Percentiles rank a stretch among this genome's conserved stretches.
Evolutionary conservation across 1,284 basidiomycete genomes (phyloP).

Genomic region (Vanrija humicola): DNA sequence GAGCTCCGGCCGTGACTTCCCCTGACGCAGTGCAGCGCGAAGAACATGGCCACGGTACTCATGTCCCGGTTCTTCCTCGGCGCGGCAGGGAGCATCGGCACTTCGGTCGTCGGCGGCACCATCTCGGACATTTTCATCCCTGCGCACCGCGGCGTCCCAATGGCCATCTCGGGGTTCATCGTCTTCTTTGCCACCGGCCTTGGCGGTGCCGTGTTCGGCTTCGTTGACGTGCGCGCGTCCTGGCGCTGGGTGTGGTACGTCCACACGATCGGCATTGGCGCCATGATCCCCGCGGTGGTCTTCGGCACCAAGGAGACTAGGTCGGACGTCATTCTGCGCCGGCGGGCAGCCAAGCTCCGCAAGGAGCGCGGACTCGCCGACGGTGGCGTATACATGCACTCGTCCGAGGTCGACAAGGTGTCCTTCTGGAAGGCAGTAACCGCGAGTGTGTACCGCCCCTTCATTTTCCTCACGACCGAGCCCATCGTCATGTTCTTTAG

Average conservation of each 20-base stretch:
- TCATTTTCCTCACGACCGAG: slow-evolving; percentile 62
- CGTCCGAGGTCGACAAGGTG: slow-evolving; percentile 42
- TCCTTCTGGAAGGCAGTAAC: slow-evolving; percentile 37
- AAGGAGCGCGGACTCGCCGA: slow-evolving; percentile 31
- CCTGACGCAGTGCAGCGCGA: slow-evolving; percentile 9
- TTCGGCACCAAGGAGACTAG: slow-evolving; percentile 42
- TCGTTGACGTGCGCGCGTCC: slow-evolving; percentile 63
- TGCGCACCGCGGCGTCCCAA: slow-evolving; percentile 56
- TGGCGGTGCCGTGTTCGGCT: slow-evolving; percentile 51
- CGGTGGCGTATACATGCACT: slow-evolving; percentile 41
- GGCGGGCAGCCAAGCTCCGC: slow-evolving; percentile 29
- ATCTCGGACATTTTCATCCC: slow-evolving; percentile 60
- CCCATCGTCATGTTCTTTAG: slow-evolving; percentile 70
- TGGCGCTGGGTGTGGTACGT: slow-evolving; percentile 83
- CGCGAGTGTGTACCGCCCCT: slow-evolving; percentile 30
- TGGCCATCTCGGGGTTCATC: slow-evolving; percentile 59
- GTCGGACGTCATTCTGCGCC: slow-evolving; percentile 36
- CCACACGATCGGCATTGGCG: slow-evolving; percentile 53
- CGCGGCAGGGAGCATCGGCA: slow-evolving; percentile 58
- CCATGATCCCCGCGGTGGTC: slow-evolving; percentile 31
- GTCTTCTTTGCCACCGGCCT: slow-evolving; percentile 8
- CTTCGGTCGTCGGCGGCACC: slow-evolving; percentile 73
- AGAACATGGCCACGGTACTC: slow-evolving; percentile 66
- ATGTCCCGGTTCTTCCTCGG: slow-evolving; percentile 62
- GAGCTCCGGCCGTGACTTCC: neutral